Evolutionary conservation across 2,329 filamentous ascomycete species (phyloP).

Genomic region (Biscogniauxia mediterranea): DNA sequence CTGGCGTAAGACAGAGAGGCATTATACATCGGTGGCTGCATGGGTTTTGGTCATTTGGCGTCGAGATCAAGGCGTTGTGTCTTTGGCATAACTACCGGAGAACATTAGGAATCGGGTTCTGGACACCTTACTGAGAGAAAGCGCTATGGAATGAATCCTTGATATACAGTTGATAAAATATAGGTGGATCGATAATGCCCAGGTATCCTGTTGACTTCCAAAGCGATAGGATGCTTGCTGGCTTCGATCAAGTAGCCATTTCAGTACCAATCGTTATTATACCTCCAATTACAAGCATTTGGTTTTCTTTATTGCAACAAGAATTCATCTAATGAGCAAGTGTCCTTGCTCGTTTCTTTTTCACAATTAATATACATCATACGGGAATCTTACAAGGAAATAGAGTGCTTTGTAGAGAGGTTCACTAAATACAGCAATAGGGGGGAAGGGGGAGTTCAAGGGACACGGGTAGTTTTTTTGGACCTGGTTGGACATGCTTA

Average conservation of each 20-base stretch:
- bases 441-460: too few relatives aligned
- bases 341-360: too few relatives aligned
- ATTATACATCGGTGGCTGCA: conserved; percentile 8
- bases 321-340: neutral
- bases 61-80: conserved; percentile 6
- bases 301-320: neutral
- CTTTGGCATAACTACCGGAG: conserved; percentile 5
- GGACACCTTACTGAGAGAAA: conserved; percentile 1
- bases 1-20: conserved; percentile 1
- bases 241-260: neutral
- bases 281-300: neutral
- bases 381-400: too few relatives aligned
- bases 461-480: too few relatives aligned
- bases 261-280: neutral
- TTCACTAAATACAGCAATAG: too few relatives aligned
- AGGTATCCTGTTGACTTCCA: neutral
- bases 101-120: conserved; percentile 1
- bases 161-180: conserved; percentile 1
- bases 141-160: neutral
- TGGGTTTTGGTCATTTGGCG: conserved; percentile 8
- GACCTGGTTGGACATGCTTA: too few relatives aligned
- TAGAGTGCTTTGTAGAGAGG: too few relatives aligned
- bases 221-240: neutral
- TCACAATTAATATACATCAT: too few relatives aligned
- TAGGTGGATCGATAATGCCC: neutral